phyloP scores from a whole-genome alignment of 192 early-diverging fungal genomes.

The Coemansia sp. region DNA sequence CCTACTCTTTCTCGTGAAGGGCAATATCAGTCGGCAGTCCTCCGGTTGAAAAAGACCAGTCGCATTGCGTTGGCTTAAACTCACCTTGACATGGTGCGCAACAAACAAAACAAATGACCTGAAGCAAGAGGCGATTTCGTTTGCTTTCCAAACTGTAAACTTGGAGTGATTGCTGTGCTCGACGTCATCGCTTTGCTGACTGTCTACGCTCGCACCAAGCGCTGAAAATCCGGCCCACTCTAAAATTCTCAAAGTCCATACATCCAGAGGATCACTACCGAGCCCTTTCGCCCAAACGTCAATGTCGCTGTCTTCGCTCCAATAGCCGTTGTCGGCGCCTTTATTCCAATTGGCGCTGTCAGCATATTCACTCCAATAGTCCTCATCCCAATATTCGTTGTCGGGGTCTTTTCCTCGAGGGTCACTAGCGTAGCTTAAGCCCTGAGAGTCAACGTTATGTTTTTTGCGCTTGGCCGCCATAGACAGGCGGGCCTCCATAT shows the following conservation, averaged over 20 bases:
- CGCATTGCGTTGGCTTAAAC: too few species aligned
- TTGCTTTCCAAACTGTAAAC: not conserved
- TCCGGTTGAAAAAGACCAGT: too few species aligned
- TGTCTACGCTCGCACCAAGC: not conserved
- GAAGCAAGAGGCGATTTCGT: not conserved
- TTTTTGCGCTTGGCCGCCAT: not conserved
- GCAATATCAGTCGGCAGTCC: too few species aligned
- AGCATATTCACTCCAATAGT: too few species aligned
- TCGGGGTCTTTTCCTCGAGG: not conserved
- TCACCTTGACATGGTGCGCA: not conserved
- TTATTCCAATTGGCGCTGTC: too few species aligned
- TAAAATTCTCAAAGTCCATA: not conserved
- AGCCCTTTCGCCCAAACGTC: too few species aligned
- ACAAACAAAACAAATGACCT: not conserved
- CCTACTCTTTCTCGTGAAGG: too few species aligned
- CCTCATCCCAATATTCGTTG: too few species aligned
- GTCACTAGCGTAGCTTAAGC: not conserved
- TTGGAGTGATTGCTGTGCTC: not conserved
- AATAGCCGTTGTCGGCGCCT: too few species aligned
- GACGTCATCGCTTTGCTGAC: not conserved
- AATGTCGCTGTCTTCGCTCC: too few species aligned
- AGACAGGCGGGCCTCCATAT: not conserved
- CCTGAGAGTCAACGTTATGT: not conserved
- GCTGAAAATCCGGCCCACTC: not conserved
- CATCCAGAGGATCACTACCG: not conserved